Conservation (phyloP, 31 red algal genomes). For the Porphyra umbilicalis region DNA sequence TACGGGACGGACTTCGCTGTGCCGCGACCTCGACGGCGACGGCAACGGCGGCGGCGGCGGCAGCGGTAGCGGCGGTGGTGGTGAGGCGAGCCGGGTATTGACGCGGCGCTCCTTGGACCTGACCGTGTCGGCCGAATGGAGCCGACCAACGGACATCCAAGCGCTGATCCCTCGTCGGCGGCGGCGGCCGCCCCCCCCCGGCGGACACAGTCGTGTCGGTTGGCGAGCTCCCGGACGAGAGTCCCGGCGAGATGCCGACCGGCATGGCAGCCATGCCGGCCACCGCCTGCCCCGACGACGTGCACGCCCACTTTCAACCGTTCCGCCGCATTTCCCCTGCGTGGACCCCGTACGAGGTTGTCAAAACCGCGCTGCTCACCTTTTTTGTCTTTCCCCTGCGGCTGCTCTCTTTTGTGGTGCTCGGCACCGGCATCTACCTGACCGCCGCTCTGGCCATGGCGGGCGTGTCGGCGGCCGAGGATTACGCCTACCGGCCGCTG, state of each 20-base stretch:
- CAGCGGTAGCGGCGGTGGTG: no score
- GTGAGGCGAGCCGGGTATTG: no score
- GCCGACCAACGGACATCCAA: no score
- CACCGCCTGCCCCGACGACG: slow-evolving; percentile 9
- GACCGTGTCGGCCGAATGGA: no score
- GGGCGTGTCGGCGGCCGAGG: neutral
- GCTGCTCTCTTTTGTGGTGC: slow-evolving; percentile 26
- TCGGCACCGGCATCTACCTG: slow-evolving; percentile 12
- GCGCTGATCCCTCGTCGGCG: neutral
- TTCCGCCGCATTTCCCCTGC: slow-evolving; percentile 32
- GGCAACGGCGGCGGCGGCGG: no score
- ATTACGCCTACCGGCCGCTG: slow-evolving; percentile 42
- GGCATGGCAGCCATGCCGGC: no score
- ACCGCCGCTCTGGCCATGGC: slow-evolving; percentile 26
- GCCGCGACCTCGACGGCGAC: no score
- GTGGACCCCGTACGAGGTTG: slow-evolving; percentile 36
- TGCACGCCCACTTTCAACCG: slow-evolving; percentile 47
- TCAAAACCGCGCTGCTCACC: slow-evolving; percentile 27
- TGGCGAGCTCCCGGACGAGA: neutral
- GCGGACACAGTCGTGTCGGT: neutral
- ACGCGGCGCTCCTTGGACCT: no score
- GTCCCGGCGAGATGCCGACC: neutral
- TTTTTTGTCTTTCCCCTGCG: slow-evolving; percentile 50
- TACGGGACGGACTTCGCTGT: no score
- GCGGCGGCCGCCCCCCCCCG: neutral